Evolutionary conservation across 441 rosid genomes (phyloP), one percentile per base, ranked within the genome.

Genomic region (Populus hybrid): DNA sequence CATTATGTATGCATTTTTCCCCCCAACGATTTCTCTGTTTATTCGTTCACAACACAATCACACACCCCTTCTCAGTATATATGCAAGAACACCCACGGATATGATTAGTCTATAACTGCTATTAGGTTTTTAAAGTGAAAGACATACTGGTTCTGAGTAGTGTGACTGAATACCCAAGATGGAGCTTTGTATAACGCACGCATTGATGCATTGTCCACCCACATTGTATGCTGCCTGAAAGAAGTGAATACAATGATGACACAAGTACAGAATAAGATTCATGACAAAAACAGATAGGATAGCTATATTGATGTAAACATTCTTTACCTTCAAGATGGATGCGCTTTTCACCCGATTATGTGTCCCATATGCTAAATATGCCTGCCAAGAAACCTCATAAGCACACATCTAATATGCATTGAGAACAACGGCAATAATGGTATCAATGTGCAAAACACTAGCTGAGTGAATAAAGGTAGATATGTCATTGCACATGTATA

Each of bases 291-390:
- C 26, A 12, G 65, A 42, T 34, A 34, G 35, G 35, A 34, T n/a
- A 38, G 38, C 67, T 42, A 74, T 8, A 74, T 4, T 23, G 20
- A 20, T 59, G 76, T 32, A 59, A 8, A 68, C 30, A 73, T 38
- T 7, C 28, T 64, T 75, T 81, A 92, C 97, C 95, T 92, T 94
- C 76, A 85, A 76, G 69, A 89, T 84, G 21, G 88, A 86, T 75
- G 78, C 81, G 74, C 76, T 84, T 81, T 85, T 91, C 76, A 81
- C 84, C 35, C 87, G 91, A 76, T 63, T 83, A 0, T 76, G 86
- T 54, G 86, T 84, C 78, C 98, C 95, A 35, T 92, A 91, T 5
- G 98, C 97, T 78, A 94, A 84, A 85, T 90, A 85, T 42, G 94
- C 95, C 96, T 94, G 91, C 84, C 83, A 40, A 73, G 79, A 76